phyloP scores from a whole-genome alignment of 106 monocot species.

The Platanthera guangdongensis region DNA sequence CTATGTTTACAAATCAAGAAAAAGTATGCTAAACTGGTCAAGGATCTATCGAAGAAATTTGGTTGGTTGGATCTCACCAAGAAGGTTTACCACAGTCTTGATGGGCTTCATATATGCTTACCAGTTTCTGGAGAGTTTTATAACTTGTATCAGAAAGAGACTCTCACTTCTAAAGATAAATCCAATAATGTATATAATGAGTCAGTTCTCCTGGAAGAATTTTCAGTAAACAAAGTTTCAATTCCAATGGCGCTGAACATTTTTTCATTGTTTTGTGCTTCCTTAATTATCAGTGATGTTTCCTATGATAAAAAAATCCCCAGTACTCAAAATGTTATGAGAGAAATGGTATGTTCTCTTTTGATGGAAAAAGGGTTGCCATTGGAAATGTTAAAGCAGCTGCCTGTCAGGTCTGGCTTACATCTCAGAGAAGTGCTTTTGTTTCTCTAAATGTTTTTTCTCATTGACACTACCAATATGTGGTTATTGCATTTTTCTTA shows the following conservation, averaged over 20 bases:
- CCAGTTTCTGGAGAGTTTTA: constrained; percentile 41
- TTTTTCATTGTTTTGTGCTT: constrained; percentile 37
- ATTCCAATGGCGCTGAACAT: constrained; percentile 23
- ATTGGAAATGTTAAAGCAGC: constrained; percentile 37
- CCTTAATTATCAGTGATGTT: constrained; percentile 30
- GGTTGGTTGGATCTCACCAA: constrained; percentile 77
- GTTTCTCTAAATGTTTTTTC: background rate
- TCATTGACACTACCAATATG: constrained; percentile 3
- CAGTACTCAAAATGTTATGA: constrained; percentile 52
- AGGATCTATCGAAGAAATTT: constrained; percentile 75
- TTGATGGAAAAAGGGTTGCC: constrained; percentile 43
- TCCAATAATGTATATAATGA: constrained; percentile 6
- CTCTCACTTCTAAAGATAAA: constrained; percentile 10
- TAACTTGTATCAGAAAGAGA: constrained; percentile 22
- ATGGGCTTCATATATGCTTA: constrained; percentile 51
- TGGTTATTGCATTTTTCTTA: background rate
- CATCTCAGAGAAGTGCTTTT: background rate
- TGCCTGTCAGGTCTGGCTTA: constrained; percentile 67
- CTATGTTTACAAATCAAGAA: constrained; percentile 55
- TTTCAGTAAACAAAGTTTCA: constrained; percentile 28
- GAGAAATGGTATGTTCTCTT: constrained; percentile 52
- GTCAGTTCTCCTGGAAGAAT: constrained; percentile 15
- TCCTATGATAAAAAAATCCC: constrained; percentile 23
- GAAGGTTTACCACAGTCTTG: constrained; percentile 45
- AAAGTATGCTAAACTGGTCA: constrained; percentile 66